Conservation (phyloP, 176 grass and related monocot genomes). For the Ensete ventricosum region DNA sequence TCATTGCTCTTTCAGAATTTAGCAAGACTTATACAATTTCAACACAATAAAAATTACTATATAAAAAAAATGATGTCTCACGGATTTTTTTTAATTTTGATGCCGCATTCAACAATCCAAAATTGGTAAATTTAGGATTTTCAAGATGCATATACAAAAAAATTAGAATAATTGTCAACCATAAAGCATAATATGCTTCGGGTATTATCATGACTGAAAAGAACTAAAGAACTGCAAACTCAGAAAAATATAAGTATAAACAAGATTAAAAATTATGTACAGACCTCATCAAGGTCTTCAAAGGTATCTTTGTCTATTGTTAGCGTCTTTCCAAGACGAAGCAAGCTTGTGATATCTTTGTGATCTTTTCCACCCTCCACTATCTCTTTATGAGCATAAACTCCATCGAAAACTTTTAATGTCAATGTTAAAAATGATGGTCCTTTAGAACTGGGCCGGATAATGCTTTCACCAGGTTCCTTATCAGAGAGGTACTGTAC, state of each 20-base stretch:
- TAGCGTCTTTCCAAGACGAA: constrained; percentile 84
- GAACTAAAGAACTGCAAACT: neutral
- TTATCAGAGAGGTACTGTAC: constrained; percentile 78
- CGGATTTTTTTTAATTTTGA: too few species aligned
- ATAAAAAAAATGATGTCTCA: too few species aligned
- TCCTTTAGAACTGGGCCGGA: constrained; percentile 75
- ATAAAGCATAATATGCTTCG: neutral
- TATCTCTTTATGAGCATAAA: constrained; percentile 95
- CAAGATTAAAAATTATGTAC: neutral
- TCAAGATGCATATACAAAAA: too few species aligned
- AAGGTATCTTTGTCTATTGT: constrained; percentile 84
- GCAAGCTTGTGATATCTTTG: constrained; percentile 92
- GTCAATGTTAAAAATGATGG: constrained; percentile 82
- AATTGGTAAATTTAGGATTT: too few species aligned
- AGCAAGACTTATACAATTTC: too few species aligned
- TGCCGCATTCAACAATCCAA: too few species aligned
- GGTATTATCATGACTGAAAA: neutral
- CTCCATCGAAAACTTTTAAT: constrained; percentile 78
- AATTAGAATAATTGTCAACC: too few species aligned
- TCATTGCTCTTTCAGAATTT: too few species aligned
- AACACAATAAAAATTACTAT: too few species aligned
- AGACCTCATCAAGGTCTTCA: constrained; percentile 99
- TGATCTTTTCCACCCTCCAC: constrained; percentile 86
- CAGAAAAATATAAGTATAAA: neutral
- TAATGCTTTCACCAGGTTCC: constrained; percentile 77